Conservation (phyloP, 495 filamentous ascomycete genomes). For the Penicillium crystallinum region DNA sequence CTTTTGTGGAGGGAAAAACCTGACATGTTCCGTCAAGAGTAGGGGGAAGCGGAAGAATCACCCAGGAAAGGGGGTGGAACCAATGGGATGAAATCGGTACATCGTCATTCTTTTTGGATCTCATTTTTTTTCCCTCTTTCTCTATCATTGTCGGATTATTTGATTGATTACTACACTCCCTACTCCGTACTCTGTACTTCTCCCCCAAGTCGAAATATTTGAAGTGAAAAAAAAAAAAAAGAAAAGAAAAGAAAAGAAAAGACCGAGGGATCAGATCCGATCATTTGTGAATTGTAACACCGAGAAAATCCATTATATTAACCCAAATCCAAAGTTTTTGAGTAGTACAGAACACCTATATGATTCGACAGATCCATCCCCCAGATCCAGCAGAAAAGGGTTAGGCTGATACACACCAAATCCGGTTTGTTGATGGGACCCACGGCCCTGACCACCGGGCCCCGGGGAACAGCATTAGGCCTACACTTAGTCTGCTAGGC, state of each 20-base stretch:
- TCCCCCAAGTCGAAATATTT: too few relatives aligned
- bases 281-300: slow-evolving; percentile 4
- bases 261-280: slow-evolving; percentile 13
- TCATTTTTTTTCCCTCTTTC: too few relatives aligned
- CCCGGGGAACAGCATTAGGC: slow-evolving; percentile 36
- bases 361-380: slow-evolving; percentile 18
- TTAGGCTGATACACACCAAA: slow-evolving; percentile 11
- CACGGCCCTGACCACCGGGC: slow-evolving; percentile 33
- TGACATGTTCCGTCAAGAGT: slow-evolving; percentile 14
- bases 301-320: neutral
- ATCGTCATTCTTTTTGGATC: neutral
- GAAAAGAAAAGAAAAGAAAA: too few relatives aligned
- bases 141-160: neutral
- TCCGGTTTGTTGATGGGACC: slow-evolving; percentile 24
- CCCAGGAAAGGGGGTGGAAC: slow-evolving; percentile 29
- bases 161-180: too few relatives aligned
- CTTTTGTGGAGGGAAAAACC: slow-evolving; percentile 7
- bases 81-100: slow-evolving; percentile 18
- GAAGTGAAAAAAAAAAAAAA: too few relatives aligned
- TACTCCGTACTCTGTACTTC: too few relatives aligned
- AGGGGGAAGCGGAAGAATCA: slow-evolving; percentile 19
- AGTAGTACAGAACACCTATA: neutral
- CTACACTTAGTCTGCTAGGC: slow-evolving; percentile 23
- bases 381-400: slow-evolving; percentile 12
- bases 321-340: slow-evolving; percentile 2